Base-by-base conservation (phyloP, 2,329 filamentous ascomycete genomes). In the Fusarium pseudograminearum region DNA sequence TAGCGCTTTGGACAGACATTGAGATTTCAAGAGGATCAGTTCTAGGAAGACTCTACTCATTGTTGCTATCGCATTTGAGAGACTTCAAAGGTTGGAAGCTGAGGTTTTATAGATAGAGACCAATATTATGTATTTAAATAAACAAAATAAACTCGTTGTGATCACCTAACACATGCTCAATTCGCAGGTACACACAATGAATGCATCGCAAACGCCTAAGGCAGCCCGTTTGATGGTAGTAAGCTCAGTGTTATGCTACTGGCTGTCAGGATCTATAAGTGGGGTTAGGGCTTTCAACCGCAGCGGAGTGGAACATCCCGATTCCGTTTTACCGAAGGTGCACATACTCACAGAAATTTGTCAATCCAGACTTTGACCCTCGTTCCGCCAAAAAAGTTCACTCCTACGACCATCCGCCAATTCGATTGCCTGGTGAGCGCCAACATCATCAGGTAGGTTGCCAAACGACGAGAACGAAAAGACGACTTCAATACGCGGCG, bases 351-450 rank as follows among this genome's bases (percentile, higher is more conserved):
- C 79, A 80, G 80, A 75, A 78, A 80, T 70, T 71, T 72, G 57
- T 69, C 76, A 77, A 74, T 76, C 76, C 70, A 74, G 73, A 77
- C 76, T 75, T 76, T 71, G 47, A 73, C 69, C 69, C 57, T 73
- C 71, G 67, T 66, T 71, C 71, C 65, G 70, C 67, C 67, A 74
- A 78, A 79, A 52, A 81, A 79, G 77, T 79, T 80, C 78, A 75
- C 70, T 77, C 71, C 71, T 79, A 76, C 73, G 76, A 80, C 62
- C 76, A 79, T 76, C 75, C 77, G 78, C 73, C 80, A 80, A 81
- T 76, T 77, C 80, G 82, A 84, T 83, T 83, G 81, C 80, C 81
- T 83, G 82, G 81, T 84, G 82, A 83, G 73, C 80, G 76, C 76
- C 76, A 75, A 70, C 78, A 78, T 80, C 82, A 84, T 82, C 83